These are phyloP conservation scores for Obba rivulosa DNA, from an alignment of 768 basidiomycete genomes.

Conservation along the genomic window DNA sequence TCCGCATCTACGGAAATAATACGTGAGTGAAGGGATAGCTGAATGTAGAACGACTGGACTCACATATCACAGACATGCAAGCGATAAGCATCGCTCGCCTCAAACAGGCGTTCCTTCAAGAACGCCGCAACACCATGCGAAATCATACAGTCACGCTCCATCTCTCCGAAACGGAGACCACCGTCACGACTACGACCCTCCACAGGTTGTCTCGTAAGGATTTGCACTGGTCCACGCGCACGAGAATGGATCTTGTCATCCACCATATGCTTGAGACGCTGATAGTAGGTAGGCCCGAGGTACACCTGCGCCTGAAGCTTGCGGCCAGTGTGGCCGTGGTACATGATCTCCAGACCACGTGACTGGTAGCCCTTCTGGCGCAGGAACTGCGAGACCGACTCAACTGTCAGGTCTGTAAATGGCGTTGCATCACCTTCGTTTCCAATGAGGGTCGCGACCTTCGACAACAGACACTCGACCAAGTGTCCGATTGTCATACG, in stretches of 20 bases:
- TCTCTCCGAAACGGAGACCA: conserved; percentile 99
- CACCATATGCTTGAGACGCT: conserved; percentile 99
- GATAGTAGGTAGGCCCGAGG: conserved; percentile 98
- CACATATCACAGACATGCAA: conserved; percentile 96
- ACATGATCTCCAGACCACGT: conserved; percentile 97
- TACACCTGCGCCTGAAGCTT: conserved; percentile 98
- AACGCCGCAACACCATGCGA: conserved; percentile 98
- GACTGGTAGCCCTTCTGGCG: conserved; percentile 92
- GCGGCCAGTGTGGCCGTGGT: conserved; percentile 96
- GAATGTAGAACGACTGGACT: conserved; percentile 26
- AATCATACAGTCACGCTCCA: conserved; percentile 99
- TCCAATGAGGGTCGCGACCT: conserved; percentile 93
- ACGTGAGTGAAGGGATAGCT: conserved; percentile 9
- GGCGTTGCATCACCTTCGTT: conserved; percentile 98
- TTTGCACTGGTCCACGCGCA: conserved; percentile 95
- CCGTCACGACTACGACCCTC: conserved; percentile 99
- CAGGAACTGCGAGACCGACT: conserved; percentile 91
- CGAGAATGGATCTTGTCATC: conserved; percentile 99
- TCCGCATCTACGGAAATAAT: conserved; percentile 62
- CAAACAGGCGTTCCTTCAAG: conserved; percentile 94
- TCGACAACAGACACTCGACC: conserved; percentile 95
- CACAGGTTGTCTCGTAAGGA: conserved; percentile 94
- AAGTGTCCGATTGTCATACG: conserved; percentile 99
- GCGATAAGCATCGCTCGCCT: conserved; percentile 89
- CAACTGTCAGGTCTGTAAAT: conserved; percentile 96